phyloP scores from a whole-genome alignment of 2,329 filamentous ascomycete species.

The Pyrenochaeta sp. region DNA sequence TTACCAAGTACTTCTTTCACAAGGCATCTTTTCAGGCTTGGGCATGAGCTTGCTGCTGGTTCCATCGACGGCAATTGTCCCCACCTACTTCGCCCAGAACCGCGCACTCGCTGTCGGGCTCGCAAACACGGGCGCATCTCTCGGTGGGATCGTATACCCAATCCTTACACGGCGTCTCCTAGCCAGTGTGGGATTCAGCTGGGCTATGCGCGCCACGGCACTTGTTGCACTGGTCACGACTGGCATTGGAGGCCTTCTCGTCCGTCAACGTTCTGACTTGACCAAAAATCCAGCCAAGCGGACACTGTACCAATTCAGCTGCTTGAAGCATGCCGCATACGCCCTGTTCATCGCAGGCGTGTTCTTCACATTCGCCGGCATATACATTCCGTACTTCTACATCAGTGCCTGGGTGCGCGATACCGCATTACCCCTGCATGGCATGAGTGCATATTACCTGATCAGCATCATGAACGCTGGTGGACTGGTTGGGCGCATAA shows the following conservation, averaged over 20 bases:
- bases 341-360: constrained; percentile 21
- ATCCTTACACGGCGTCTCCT: constrained; percentile 62
- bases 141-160: constrained; percentile 57
- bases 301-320: constrained; percentile 17
- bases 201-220: constrained; percentile 67
- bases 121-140: constrained; percentile 52
- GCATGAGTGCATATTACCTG: constrained; percentile 14
- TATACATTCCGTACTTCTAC: constrained; percentile 25
- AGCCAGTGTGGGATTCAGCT: constrained; percentile 64
- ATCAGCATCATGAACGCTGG: constrained; percentile 22
- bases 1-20: constrained; percentile 50
- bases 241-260: constrained; percentile 53
- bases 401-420: constrained; percentile 16
- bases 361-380: constrained; percentile 21
- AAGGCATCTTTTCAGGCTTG: constrained; percentile 23
- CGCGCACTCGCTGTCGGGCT: constrained; percentile 61
- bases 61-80: constrained; percentile 18
- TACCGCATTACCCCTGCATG: constrained; percentile 10
- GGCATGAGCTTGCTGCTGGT: constrained; percentile 24
- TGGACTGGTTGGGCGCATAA: constrained; percentile 50
- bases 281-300: constrained; percentile 16
- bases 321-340: constrained; percentile 12
- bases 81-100: constrained; percentile 56
- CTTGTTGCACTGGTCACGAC: constrained; percentile 60
- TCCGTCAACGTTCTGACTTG: constrained; percentile 15